These are phyloP conservation scores for Cystoisospora suis DNA, from an alignment of 169 alveolate genomes.

Conservation along the genomic window DNA sequence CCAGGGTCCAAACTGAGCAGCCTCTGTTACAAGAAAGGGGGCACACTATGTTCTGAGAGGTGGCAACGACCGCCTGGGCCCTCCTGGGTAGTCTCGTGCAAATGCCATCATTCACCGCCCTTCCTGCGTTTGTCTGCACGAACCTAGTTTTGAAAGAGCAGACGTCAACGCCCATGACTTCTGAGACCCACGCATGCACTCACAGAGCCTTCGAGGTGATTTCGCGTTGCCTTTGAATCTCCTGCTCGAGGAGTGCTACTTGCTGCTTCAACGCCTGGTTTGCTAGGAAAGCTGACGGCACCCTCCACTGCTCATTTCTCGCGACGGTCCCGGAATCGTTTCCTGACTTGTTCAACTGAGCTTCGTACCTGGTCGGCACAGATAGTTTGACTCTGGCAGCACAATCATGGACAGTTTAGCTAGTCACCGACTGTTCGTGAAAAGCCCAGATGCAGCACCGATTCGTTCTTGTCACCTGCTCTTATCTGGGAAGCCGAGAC, in stretches of 20 bases:
- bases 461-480: background rate
- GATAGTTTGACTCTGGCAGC: too few species aligned
- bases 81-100: too few species aligned
- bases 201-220: background rate
- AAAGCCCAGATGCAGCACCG: background rate
- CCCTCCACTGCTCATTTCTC: background rate
- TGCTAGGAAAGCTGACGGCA: background rate
- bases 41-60: too few species aligned
- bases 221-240: background rate
- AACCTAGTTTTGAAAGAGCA: too few species aligned
- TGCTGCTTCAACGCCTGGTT: slow-evolving; percentile 13
- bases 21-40: too few species aligned
- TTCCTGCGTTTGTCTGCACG: too few species aligned
- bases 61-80: too few species aligned
- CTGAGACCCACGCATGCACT: too few species aligned
- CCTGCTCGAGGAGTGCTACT: slow-evolving; percentile 19
- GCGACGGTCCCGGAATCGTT: background rate
- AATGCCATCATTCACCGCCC: too few species aligned
- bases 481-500: background rate
- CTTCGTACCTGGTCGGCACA: slow-evolving; percentile 27
- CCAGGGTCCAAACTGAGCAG: too few species aligned
- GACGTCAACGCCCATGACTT: too few species aligned
- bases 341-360: background rate
- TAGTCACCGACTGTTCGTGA: background rate
- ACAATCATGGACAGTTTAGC: background rate